Evolutionary conservation across 2,329 filamentous ascomycete species (phyloP), one percentile per base, ranked within the genome.

Genomic region (Ophiostoma piceae): DNA sequence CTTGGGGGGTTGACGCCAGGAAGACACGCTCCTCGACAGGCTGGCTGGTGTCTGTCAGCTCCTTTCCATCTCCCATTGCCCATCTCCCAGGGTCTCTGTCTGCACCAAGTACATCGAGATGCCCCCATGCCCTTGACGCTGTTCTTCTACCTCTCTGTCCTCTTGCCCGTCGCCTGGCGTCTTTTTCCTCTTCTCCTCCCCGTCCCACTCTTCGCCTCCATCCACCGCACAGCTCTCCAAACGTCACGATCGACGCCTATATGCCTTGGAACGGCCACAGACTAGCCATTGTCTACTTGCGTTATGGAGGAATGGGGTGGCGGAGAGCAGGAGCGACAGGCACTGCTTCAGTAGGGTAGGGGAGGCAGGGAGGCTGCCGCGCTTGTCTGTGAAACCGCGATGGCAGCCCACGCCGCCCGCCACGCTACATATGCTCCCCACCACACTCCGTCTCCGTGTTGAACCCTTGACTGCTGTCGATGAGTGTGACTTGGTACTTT

Each of bases 231-330:
- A n/a, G 26, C 26, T 26, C 64, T 29, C 64, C 51, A 57, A 67
- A 64, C 54, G 66, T 70, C 69, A 70, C 69, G 69, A 70, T 70
- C 69, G 66, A 70, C 69, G 69, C 66, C 66, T 54, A 60, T 68
- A 32, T 70, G 66, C 57, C 69, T 66, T 68, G 66, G 66, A 70
- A 70, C 37, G 57, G 29, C n/a, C 66, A 43, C 29, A 70, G 54
- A 51, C 68, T 54, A 54, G 16, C 32, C 9, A 26, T 57, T 57
- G 51, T 26, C 51, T 47, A 47, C 19, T 47, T 47, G 43, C 19
- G 43, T n/a, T 47, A 47, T 8, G 19, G 19, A 47, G 43, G 43
- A 6, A n/a, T 47, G 43, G 43, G 19, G 39, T 41, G 39, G 12
- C 9, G 39, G 39, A 51, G n/a, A 51, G 43, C 43, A 51, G 16